Evolutionary conservation across 495 filamentous ascomycete genomes (phyloP).

Genomic region (Penicillium angulare): DNA sequence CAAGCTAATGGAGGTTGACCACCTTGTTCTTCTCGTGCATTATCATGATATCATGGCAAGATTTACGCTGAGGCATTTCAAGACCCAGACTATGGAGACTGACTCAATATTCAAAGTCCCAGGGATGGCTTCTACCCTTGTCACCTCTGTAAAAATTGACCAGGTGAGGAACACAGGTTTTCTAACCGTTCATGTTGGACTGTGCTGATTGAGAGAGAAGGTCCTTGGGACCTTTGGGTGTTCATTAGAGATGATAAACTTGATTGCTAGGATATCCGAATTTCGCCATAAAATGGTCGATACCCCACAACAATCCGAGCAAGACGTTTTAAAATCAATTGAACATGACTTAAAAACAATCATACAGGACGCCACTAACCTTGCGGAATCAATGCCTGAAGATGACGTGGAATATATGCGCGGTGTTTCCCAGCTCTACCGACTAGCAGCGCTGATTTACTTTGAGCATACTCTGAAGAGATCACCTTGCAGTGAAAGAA

Average conservation of each 20-base stretch:
- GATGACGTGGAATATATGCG: neutral
- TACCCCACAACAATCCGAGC: neutral
- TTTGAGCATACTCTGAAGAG: constrained; percentile 3
- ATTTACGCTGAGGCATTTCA: constrained; percentile 8
- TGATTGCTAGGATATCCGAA: constrained; percentile 5
- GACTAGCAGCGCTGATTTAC: constrained; percentile 9
- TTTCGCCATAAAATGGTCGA: neutral
- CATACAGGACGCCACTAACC: neutral
- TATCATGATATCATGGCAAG: constrained; percentile 13
- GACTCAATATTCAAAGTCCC: neutral
- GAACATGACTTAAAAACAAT: neutral
- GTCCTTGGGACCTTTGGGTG: constrained; percentile 1
- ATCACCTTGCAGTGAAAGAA: neutral
- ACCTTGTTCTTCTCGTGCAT: constrained; percentile 10
- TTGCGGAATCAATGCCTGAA: neutral
- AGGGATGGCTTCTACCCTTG: constrained; percentile 4
- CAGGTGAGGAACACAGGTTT: neutral
- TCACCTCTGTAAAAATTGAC: neutral
- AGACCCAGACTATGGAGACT: neutral
- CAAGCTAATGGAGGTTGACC: constrained; percentile 6
- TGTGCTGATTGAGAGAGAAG: neutral
- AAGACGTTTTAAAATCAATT: neutral
- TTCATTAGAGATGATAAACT: constrained; percentile 8
- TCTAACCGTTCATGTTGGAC: neutral
- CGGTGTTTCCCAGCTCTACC: constrained; percentile 4